Evolutionary conservation across 768 basidiomycete genomes (phyloP), one percentile per base, ranked within the genome.

Genomic region (Amanita molliuscula): DNA sequence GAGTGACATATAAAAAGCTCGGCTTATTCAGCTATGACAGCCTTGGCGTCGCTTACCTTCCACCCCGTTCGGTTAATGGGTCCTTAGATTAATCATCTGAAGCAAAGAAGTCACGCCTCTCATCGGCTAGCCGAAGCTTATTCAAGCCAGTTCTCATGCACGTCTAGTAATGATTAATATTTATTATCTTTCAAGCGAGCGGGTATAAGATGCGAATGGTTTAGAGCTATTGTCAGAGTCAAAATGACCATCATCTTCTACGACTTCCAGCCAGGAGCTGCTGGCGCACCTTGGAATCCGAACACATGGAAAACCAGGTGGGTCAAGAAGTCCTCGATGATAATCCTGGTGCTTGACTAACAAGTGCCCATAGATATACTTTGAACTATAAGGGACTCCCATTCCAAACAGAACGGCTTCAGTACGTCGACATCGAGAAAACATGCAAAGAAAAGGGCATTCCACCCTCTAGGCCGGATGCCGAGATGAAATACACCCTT

Each of bases 221-320:
- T 26, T 4, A 31, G 26, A 29, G n/a, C 26, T n/a, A 21, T 35
- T 18, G 2, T 25, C 44, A 46, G 15, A 26, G 23, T 15, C 18
- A 38, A 48, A 25, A 29, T 37, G 35, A 41, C 35, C 6, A 68
- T 72, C 51, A 61, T 57, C 16, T 59, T 75, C 40, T 77, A 75
- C 60, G 76, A 76, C 48, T 68, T 77, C 36, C 68, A 70, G 18
- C 64, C 65, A 31, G 62, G 55, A 35, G 45, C 62, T 4, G 48
- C 56, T 1, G 47, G 6, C 42, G 61, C 58, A 3, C 62, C 66
- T 6, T 75, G 70, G 67, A 71, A 72, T 4, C 69, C 72, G 6
- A 76, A 74, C 51, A 69, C 71, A 29, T 73, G 69, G 70, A 75
- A 72, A 57, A 60, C 62, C 10, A 56, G 76, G 75, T 70, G 36